Evolutionary conservation across 257 asterid species (phyloP).

Genomic region (Agastache rugosa): DNA sequence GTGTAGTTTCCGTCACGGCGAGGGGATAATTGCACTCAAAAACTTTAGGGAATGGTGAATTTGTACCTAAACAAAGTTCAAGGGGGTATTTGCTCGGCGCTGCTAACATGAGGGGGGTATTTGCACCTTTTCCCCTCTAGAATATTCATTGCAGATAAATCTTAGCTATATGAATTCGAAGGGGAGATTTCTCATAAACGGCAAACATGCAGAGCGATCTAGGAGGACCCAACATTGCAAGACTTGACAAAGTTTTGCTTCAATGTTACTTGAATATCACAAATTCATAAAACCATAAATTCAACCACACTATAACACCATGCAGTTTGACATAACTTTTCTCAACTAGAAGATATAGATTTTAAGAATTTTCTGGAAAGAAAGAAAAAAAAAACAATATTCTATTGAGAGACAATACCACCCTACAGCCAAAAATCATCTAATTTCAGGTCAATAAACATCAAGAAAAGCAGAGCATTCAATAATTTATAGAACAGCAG

Average conservation of each 20-base stretch:
- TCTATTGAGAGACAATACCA: neutral
- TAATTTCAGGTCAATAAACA: slow-evolving; percentile 1
- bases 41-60: no score
- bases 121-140: no score
- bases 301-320: neutral
- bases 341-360: neutral
- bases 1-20: no score
- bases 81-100: no score
- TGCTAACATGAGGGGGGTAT: no score
- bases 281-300: neutral
- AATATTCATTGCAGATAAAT: neutral
- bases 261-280: slow-evolving; percentile 7
- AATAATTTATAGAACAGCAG: neutral
- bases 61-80: no score
- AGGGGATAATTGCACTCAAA: no score
- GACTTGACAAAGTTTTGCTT: neutral
- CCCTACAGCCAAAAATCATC: neutral
- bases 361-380: no score
- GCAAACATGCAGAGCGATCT: neutral
- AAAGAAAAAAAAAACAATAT: no score
- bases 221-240: slow-evolving; percentile 4
- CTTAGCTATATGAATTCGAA: neutral
- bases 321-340: slow-evolving; percentile 1
- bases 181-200: slow-evolving; percentile 1
- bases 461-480: slow-evolving; percentile 27